Conservation (phyloP, 768 basidiomycete species). For the Leccinum barrowsii region DNA sequence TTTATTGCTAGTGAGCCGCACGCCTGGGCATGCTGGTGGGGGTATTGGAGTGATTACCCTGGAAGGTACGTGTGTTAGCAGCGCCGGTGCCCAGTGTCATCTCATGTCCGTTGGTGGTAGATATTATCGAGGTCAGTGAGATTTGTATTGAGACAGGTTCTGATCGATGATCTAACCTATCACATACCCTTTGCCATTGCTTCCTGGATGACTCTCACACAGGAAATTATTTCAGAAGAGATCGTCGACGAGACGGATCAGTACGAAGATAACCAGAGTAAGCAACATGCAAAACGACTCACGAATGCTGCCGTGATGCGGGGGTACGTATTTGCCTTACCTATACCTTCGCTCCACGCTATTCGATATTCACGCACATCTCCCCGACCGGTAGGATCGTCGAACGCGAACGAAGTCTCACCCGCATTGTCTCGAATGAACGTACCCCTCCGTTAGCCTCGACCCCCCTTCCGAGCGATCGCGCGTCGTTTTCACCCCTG, state of each 20-base stretch:
- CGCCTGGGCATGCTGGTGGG: conserved; percentile 80
- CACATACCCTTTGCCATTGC: neutral
- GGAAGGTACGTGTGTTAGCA: conserved; percentile 48
- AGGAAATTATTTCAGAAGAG: conserved; percentile 95
- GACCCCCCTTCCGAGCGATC: conserved; percentile 7
- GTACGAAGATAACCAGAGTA: conserved; percentile 83
- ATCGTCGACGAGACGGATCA: conserved; percentile 94
- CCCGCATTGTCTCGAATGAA: conserved; percentile 30
- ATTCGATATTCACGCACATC: neutral
- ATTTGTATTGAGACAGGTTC: neutral
- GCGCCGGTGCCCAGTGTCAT: neutral
- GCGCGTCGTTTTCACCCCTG: conserved; percentile 4
- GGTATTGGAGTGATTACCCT: conserved; percentile 90
- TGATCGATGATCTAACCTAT: neutral
- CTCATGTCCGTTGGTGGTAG: conserved; percentile 31
- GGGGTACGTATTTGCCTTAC: conserved; percentile 45
- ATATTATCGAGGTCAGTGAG: conserved; percentile 63
- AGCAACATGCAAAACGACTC: conserved; percentile 64
- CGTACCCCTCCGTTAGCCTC: conserved; percentile 35
- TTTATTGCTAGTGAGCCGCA: conserved; percentile 77
- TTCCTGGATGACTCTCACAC: conserved; percentile 14
- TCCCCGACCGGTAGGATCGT: conserved; percentile 41
- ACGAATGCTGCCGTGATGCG: conserved; percentile 77
- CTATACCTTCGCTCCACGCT: neutral
- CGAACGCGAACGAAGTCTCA: conserved; percentile 43